These are phyloP conservation scores for Venturia nashicola DNA, from an alignment of 2,329 filamentous ascomycete species.

Conservation along the genomic window DNA sequence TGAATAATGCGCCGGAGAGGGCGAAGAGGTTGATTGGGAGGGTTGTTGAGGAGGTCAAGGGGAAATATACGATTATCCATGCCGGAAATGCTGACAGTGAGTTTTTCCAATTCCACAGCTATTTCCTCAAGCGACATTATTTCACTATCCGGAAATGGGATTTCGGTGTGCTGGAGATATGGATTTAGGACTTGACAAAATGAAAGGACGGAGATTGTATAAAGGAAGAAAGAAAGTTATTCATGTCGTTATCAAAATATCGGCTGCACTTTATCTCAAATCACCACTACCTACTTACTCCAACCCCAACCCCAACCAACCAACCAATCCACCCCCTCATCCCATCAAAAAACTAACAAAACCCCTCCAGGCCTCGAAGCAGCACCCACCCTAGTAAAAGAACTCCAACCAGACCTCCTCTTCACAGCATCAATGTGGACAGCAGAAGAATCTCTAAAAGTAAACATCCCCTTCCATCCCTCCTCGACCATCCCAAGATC, in stretches of 20 bases:
- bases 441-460: conserved; percentile 32
- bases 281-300: too few relatives aligned
- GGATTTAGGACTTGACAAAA: too few relatives aligned
- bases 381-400: neutral
- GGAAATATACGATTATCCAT: conserved; percentile 50
- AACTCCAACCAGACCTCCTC: conserved; percentile 10
- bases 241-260: too few relatives aligned
- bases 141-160: too few relatives aligned
- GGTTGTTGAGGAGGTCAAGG: conserved; percentile 48
- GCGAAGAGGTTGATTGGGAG: conserved; percentile 51
- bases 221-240: too few relatives aligned
- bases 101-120: conserved; percentile 13
- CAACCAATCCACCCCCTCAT: too few relatives aligned
- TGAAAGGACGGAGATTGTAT: too few relatives aligned
- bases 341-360: neutral
- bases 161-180: too few relatives aligned
- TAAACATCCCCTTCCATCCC: neutral
- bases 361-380: neutral
- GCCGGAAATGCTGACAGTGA: conserved; percentile 50
- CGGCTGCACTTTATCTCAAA: too few relatives aligned
- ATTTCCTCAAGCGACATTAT: too few relatives aligned
- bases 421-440: conserved; percentile 46
- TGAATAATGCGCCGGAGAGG: conserved; percentile 55
- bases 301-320: too few relatives aligned
- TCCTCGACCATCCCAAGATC: too few relatives aligned